Percentiles rank a stretch among this genome's conserved stretches.
phyloP scores from a whole-genome alignment of 805 yeast species.

The Kodamaea kaohsiungensis region DNA sequence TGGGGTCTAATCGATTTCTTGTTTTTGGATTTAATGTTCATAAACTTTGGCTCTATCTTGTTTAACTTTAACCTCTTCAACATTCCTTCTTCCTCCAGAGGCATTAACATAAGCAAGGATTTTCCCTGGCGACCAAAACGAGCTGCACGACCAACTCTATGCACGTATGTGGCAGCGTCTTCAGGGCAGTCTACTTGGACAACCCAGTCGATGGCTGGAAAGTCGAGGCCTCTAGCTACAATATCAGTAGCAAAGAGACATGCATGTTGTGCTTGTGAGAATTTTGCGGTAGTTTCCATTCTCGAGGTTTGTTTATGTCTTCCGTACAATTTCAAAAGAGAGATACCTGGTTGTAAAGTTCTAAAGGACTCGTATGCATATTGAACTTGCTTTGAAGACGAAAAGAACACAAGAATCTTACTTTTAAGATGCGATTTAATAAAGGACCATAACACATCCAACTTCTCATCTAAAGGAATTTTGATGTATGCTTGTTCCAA shows the following conservation, averaged over 20 bases:
- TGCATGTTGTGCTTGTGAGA: slow-evolving; percentile 74
- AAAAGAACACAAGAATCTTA: slow-evolving; percentile 79
- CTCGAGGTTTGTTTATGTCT: slow-evolving; percentile 89
- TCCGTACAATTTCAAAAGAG: slow-evolving; percentile 82
- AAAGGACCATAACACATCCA: slow-evolving; percentile 84
- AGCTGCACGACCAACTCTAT: slow-evolving; percentile 88
- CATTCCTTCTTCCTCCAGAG: slow-evolving; percentile 80
- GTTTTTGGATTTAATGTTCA: slow-evolving; percentile 74
- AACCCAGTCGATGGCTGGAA: slow-evolving; percentile 96
- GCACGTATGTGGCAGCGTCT: slow-evolving; percentile 85
- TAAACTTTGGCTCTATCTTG: slow-evolving; percentile 67
- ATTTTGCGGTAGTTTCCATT: slow-evolving; percentile 76
- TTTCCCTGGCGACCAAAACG: slow-evolving; percentile 84
- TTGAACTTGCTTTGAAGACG: slow-evolving; percentile 90
- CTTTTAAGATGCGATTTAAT: slow-evolving; percentile 77
- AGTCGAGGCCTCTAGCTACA: slow-evolving; percentile 89
- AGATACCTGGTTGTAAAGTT: slow-evolving; percentile 88
- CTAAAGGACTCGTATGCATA: slow-evolving; percentile 85
- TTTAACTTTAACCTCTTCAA: slow-evolving; percentile 59
- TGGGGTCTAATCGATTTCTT: slow-evolving; percentile 77
- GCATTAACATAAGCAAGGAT: slow-evolving; percentile 79
- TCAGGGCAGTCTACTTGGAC: slow-evolving; percentile 90
- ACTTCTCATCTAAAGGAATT: slow-evolving; percentile 73
- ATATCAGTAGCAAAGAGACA: slow-evolving; percentile 89
- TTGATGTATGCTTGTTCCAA: slow-evolving; percentile 81